Conservation (phyloP, 495 filamentous ascomycete genomes). For the Daldinia caldariorum region DNA sequence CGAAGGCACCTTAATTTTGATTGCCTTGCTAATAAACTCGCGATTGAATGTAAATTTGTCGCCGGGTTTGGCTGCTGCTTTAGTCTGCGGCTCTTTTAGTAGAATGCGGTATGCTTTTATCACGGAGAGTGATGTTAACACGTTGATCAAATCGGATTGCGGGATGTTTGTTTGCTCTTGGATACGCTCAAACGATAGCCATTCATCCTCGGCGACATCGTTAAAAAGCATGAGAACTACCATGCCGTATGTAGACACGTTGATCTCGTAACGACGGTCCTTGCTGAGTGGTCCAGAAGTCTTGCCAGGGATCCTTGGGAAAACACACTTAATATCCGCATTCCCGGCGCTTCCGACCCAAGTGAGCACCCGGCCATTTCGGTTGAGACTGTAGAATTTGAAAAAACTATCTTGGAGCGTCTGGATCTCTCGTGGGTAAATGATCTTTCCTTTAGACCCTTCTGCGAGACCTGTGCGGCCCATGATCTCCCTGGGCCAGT, state of each 20-base stretch:
- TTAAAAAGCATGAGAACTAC: conserved; percentile 92
- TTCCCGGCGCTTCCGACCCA: conserved; percentile 78
- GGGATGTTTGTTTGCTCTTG: conserved; percentile 86
- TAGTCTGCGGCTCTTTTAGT: conserved; percentile 83
- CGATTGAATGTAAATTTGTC: conserved; percentile 89
- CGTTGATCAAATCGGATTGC: conserved; percentile 76
- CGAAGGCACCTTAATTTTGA: conserved; percentile 77
- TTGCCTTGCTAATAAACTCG: conserved; percentile 79
- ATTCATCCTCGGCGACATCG: conserved; percentile 69
- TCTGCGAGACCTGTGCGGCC: conserved; percentile 57
- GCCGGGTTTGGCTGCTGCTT: conserved; percentile 74
- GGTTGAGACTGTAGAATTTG: conserved; percentile 86
- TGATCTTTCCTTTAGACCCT: conserved; percentile 64
- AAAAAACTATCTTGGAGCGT: conserved; percentile 85
- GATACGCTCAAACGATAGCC: conserved; percentile 84
- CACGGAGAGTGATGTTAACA: conserved; percentile 86
- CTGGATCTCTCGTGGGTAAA: conserved; percentile 80
- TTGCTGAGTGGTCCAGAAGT: conserved; percentile 70
- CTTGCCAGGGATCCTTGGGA: conserved; percentile 71
- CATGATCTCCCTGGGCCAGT: conserved; percentile 93
- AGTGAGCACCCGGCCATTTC: conserved; percentile 85
- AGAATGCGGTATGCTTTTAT: conserved; percentile 84
- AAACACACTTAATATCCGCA: conserved; percentile 84
- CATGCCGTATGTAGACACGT: conserved; percentile 93
- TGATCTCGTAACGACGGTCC: conserved; percentile 85